Evolutionary conservation across 2,329 filamentous ascomycete species (phyloP), one percentile per base, ranked within the genome.

Genomic region (Diaporthe velutina): DNA sequence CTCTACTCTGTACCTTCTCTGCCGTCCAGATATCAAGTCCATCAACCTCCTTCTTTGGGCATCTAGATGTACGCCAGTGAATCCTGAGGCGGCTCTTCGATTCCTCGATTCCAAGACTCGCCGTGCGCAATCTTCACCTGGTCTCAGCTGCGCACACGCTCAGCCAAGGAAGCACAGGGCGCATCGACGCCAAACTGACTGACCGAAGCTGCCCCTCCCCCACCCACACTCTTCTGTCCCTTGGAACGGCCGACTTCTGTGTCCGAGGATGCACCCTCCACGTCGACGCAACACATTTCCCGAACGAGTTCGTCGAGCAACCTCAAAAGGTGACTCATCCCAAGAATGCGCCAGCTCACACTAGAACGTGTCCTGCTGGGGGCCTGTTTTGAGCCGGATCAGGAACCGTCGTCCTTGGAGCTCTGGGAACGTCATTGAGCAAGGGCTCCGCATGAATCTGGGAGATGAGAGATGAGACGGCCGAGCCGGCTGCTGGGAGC

Each of bases 401-500:
- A 40, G 55, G 70, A 71, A 50, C 70, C 55, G 33, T 71, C 52
- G 70, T 52, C 55, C 35, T 67, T 13, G 28, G 22, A n/a, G 9
- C 22, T 28, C 22, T 19, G n/a, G 13, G 28, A 61, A 30, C 52
- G 54, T 61, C 64, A 71, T 52, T 42, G 58, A 55, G 9, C 28
- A 64, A 42, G 45, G 25, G 38, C 55, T 66, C 40, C 72, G 71
- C 72, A 76, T 76, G 72, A 71, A 71, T 60, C 10, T 66, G 50
- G 66, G 71, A 75, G 71, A 75, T 73, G 64, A 73, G 72, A 72
- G 55, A 72, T 72, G 72, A 70, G 72, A 68, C 70, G 73, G 68
- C 57, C 50, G 60, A 71, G 35, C 25, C 22, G 19, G n/a, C 70
- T 71, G n/a, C 67, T 25, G 48, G 64, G 73, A 33, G 33, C 33